A percentile compares a stretch with the other conserved stretches of the same genome.
Conservation (phyloP, 208 protist genomes). For the Acanthamoeba culbertsoni region DNA sequence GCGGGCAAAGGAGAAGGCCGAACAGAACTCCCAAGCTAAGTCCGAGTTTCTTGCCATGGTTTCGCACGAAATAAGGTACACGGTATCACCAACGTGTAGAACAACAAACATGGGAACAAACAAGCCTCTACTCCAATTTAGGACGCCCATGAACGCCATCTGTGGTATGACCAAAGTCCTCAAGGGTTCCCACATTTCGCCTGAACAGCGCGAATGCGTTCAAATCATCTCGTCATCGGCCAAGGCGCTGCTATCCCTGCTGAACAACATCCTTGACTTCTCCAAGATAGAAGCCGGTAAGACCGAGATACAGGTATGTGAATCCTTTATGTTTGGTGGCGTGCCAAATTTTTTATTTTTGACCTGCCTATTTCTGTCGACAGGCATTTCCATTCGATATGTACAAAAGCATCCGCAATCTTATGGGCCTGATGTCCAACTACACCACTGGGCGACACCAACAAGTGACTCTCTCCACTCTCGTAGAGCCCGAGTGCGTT, state of each 20-base stretch:
- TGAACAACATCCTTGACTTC: conserved; percentile 77
- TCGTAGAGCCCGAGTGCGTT: background rate
- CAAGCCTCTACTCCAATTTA: background rate
- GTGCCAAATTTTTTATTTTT: background rate
- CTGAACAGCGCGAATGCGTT: conserved; percentile 49
- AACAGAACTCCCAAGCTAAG: conserved; percentile 60
- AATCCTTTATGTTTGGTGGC: background rate
- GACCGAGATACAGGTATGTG: conserved; percentile 40
- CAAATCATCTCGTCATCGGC: conserved; percentile 68
- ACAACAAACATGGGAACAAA: background rate
- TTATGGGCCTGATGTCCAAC: conserved; percentile 30
- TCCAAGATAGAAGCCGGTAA: conserved; percentile 69
- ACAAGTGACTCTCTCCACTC: background rate
- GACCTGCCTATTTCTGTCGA: background rate
- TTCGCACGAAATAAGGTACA: conserved; percentile 55
- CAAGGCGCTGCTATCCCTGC: conserved; percentile 55
- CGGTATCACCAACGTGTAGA: background rate
- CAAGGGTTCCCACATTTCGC: background rate
- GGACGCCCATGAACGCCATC: conserved; percentile 70
- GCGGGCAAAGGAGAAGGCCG: conserved; percentile 31
- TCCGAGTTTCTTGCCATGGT: conserved; percentile 71
- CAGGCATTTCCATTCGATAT: conserved; percentile 51
- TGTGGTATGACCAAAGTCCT: conserved; percentile 67
- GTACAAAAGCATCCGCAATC: background rate
- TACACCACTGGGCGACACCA: background rate